Conservation (phyloP, 495 filamentous ascomycete species). For the Penicillium pulvis region DNA sequence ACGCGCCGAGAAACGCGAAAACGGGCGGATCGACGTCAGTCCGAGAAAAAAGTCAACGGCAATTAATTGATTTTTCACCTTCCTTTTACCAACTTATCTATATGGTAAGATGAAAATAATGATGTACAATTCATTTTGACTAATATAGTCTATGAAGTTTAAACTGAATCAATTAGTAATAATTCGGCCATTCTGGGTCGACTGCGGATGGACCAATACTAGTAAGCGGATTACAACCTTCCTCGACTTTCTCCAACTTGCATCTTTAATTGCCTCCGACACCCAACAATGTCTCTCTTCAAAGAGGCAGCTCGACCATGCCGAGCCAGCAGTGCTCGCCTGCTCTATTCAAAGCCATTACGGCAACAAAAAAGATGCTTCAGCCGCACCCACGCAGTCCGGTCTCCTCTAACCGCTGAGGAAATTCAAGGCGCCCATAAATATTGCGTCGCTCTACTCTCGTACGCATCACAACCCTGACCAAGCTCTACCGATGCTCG, state of each 20-base stretch:
- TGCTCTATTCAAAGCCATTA: constrained; percentile 1
- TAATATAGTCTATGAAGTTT: neutral
- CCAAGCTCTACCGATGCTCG: neutral
- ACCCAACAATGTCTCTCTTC: constrained; percentile 29
- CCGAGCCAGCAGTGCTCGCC: constrained; percentile 23
- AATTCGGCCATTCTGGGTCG: neutral
- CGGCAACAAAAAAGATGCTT: constrained; percentile 27
- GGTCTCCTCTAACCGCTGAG: constrained; percentile 29
- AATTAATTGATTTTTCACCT: neutral
- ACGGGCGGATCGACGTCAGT: constrained; percentile 40
- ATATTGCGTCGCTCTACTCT: constrained; percentile 60
- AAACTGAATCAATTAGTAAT: neutral
- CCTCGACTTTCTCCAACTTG: constrained; percentile 13
- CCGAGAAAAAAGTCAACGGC: neutral
- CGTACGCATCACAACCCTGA: constrained; percentile 38
- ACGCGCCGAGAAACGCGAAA: constrained; percentile 44
- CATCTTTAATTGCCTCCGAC: constrained; percentile 6
- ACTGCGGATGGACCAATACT: constrained; percentile 31
- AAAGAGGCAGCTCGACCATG: constrained; percentile 24
- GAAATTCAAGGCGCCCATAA: constrained; percentile 55
- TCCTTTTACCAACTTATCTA: neutral
- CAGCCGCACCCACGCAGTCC: constrained; percentile 22
- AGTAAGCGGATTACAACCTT: constrained; percentile 24
- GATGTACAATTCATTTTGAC: neutral
- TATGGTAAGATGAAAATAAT: neutral